A percentile compares a stretch with the other conserved stretches of the same genome.
Evolutionary conservation across 164 flowering plant genomes (phyloP).

Genomic region (Aristolochia contorta): DNA sequence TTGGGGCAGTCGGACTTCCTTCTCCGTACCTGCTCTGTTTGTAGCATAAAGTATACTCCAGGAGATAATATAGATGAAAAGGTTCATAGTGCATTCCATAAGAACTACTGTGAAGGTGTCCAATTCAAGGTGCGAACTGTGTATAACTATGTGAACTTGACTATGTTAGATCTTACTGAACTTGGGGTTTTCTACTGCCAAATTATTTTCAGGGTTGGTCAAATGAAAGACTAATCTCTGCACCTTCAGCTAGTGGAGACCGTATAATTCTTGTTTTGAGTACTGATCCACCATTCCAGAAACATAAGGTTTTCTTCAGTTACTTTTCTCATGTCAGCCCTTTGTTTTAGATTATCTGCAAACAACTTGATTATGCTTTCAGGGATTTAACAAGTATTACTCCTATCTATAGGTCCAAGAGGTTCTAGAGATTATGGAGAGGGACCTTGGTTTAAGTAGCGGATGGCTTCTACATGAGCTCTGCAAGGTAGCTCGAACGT

Average conservation of each 20-base stretch:
- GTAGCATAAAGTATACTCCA: no score
- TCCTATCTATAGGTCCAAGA: conserved; percentile 44
- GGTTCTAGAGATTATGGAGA: conserved; percentile 63
- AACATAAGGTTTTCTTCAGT: conserved; percentile 42
- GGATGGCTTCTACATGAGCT: conserved; percentile 55
- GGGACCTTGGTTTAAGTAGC: conserved; percentile 45
- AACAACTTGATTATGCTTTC: conserved; percentile 5
- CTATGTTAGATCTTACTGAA: no score
- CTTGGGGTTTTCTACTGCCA: no score
- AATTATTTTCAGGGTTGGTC: conserved; percentile 54
- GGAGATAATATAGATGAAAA: no score
- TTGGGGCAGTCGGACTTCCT: no score
- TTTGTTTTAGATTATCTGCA: not conserved
- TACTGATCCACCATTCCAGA: conserved; percentile 55
- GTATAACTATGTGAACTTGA: no score
- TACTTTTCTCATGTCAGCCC: not conserved
- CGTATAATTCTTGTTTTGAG: no score
- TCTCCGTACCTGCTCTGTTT: no score
- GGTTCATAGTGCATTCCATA: conserved; percentile 58
- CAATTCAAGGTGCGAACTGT: conserved; percentile 48
- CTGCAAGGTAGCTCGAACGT: conserved; percentile 43
- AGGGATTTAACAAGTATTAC: no score
- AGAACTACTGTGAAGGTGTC: conserved; percentile 55
- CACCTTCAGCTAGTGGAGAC: no score
- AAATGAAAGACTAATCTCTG: no score